A percentile compares a stretch with the other conserved stretches of the same genome.
These are phyloP conservation scores for Globisporangium acanthophoron DNA, from an alignment of 352 stramenopile genomes.

Conservation along the genomic window DNA sequence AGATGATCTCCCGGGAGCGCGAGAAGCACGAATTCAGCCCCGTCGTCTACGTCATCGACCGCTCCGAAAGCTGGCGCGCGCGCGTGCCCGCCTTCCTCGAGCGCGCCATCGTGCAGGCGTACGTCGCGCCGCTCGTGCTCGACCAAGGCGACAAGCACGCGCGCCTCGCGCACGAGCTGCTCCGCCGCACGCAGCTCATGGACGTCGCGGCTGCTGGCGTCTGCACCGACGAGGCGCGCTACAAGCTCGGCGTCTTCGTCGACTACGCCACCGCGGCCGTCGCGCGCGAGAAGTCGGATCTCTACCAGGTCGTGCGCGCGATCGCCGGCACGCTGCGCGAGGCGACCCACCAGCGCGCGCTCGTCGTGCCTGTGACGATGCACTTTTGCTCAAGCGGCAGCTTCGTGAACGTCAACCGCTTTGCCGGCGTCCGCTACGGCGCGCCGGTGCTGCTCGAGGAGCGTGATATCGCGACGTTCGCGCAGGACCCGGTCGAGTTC, in stretches of 20 bases:
- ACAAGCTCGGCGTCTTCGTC: constrained; percentile 62
- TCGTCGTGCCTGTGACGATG: constrained; percentile 57
- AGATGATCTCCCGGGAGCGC: constrained; percentile 62
- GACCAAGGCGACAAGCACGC: constrained; percentile 18
- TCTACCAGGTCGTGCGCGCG: constrained; percentile 49
- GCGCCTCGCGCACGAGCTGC: constrained; percentile 26
- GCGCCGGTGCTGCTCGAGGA: constrained; percentile 58
- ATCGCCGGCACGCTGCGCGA: constrained; percentile 37
- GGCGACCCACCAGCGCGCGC: constrained; percentile 34
- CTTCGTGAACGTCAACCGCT: constrained; percentile 43
- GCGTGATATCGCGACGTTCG: constrained; percentile 51
- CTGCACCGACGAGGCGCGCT: constrained; percentile 38
- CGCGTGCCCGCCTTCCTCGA: constrained; percentile 48
- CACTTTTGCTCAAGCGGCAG: constrained; percentile 51
- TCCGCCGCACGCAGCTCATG: constrained; percentile 40
- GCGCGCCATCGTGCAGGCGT: constrained; percentile 47
- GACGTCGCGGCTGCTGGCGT: constrained; percentile 22
- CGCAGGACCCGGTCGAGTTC: constrained; percentile 50
- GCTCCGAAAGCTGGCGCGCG: constrained; percentile 38
- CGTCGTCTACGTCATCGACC: constrained; percentile 65
- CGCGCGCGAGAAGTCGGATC: constrained; percentile 28
- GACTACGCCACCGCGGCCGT: constrained; percentile 23
- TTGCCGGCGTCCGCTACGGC: constrained; percentile 54
- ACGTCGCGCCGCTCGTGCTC: constrained; percentile 45
- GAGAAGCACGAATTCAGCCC: constrained; percentile 80